Evolutionary conservation across 2,329 filamentous ascomycete species (phyloP).

Genomic region (Colletotrichum limetticola): DNA sequence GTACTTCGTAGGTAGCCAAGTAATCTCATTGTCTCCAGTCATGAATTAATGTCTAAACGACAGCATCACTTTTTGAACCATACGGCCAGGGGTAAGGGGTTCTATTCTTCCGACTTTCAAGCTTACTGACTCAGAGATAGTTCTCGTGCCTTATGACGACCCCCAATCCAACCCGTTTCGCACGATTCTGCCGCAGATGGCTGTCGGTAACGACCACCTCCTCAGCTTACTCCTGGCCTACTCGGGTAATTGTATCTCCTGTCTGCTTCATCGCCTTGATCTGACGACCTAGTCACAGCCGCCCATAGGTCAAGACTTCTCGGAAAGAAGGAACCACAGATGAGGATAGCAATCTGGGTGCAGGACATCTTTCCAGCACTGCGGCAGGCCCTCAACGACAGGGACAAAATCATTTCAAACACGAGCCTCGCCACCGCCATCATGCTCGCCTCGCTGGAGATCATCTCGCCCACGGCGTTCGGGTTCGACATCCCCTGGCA

Average conservation of each 20-base stretch:
- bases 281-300: constrained; percentile 52
- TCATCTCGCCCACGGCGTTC: constrained; percentile 84
- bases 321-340: constrained; percentile 77
- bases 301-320: constrained; percentile 82
- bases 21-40: background rate
- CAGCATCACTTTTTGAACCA: constrained; percentile 78
- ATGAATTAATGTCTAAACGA: constrained; percentile 26
- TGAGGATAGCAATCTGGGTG: constrained; percentile 84
- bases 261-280: background rate
- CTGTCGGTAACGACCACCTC: constrained; percentile 75
- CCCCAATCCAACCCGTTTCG: constrained; percentile 64
- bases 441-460: constrained; percentile 86
- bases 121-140: constrained; percentile 48
- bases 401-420: constrained; percentile 73
- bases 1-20: constrained; percentile 57
- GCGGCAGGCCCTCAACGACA: constrained; percentile 71
- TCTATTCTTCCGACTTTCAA: constrained; percentile 34
- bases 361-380: constrained; percentile 81
- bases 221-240: constrained; percentile 83
- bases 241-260: constrained; percentile 55
- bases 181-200: constrained; percentile 67
- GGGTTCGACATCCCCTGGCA: constrained; percentile 86
- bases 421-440: constrained; percentile 83
- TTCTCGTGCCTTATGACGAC: constrained; percentile 62
- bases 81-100: constrained; percentile 74